phyloP scores from a whole-genome alignment of 208 protist genomes.

The Crithidia mellificae region DNA sequence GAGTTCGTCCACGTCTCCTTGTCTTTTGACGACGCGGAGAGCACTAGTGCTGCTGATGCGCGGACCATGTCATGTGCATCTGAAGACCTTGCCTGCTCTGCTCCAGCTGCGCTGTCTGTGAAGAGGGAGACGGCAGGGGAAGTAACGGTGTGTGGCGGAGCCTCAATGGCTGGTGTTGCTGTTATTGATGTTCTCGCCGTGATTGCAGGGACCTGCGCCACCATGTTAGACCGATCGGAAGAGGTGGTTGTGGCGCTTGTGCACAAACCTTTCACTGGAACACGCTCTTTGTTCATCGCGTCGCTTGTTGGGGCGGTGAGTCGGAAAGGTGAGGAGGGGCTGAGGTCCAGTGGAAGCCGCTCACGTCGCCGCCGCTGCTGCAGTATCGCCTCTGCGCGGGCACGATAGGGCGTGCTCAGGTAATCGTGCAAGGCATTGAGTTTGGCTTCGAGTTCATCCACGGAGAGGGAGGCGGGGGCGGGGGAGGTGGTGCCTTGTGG shows the following conservation, averaged over 20 bases:
- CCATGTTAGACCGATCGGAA: too few relatives aligned
- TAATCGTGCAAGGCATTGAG: slow-evolving; percentile 30
- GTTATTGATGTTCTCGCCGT: too few relatives aligned
- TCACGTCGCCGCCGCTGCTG: slow-evolving; percentile 26
- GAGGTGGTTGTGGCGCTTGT: too few relatives aligned
- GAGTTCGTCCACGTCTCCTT: not conserved
- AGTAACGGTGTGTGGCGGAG: not conserved
- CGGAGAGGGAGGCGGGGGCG: slow-evolving; percentile 15
- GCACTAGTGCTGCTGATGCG: not conserved
- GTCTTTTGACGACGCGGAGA: not conserved
- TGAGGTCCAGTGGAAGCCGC: not conserved
- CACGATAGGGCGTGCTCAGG: slow-evolving; percentile 32
- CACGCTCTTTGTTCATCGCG: not conserved
- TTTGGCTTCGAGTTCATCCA: slow-evolving; percentile 30
- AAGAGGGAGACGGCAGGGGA: not conserved
- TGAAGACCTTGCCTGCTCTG: slow-evolving; percentile 5
- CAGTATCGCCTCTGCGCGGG: slow-evolving; percentile 24
- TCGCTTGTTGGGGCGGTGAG: not conserved
- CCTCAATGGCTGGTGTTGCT: too few relatives aligned
- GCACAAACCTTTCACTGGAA: too few relatives aligned
- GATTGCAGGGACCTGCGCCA: too few relatives aligned
- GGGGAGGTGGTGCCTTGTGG: not conserved
- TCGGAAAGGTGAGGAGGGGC: not conserved
- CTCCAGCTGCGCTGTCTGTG: not conserved
- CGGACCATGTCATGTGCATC: too few relatives aligned